Percentiles rank a stretch among this genome's conserved stretches.
phyloP scores from a whole-genome alignment of 1,139 yeast species.

The Saccharomyces hybrid region DNA sequence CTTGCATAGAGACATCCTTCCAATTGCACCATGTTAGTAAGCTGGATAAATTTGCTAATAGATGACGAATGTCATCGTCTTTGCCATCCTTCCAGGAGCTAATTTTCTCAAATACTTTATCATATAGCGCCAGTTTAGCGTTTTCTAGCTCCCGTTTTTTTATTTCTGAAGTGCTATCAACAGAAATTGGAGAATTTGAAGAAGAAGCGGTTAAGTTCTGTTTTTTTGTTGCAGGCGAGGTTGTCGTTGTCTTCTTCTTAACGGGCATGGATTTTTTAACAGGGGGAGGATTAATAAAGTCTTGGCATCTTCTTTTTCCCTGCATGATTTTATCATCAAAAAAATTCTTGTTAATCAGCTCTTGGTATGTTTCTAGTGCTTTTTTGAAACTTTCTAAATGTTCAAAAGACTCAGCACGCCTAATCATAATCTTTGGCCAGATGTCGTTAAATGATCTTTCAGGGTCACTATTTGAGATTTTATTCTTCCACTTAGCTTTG shows the following conservation, averaged over 20 bases:
- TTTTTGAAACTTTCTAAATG: constrained; percentile 60
- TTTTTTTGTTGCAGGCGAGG: constrained; percentile 18
- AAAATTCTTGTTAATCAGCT: constrained; percentile 59
- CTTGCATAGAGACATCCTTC: constrained; percentile 60
- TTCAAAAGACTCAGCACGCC: constrained; percentile 81
- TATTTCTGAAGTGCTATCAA: constrained; percentile 11
- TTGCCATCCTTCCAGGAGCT: constrained; percentile 64
- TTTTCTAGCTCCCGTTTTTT: constrained; percentile 40
- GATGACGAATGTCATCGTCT: constrained; percentile 67
- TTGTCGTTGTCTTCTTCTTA: constrained; percentile 21
- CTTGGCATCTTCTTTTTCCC: constrained; percentile 72
- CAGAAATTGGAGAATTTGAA: neutral
- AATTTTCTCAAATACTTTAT: constrained; percentile 48
- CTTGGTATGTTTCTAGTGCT: constrained; percentile 54
- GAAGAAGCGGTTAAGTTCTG: constrained; percentile 2
- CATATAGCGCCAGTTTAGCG: constrained; percentile 52
- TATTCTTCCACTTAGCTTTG: constrained; percentile 22
- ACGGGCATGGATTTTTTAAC: constrained; percentile 8
- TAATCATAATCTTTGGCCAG: constrained; percentile 60
- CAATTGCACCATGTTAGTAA: constrained; percentile 61
- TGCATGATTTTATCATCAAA: constrained; percentile 61
- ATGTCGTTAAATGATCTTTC: constrained; percentile 59
- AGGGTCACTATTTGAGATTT: constrained; percentile 37
- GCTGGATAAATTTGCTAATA: constrained; percentile 57
- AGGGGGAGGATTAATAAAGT: constrained; percentile 46